phyloP scores from a whole-genome alignment of 1,284 basidiomycete species.

The Chondrostereum purpureum region DNA sequence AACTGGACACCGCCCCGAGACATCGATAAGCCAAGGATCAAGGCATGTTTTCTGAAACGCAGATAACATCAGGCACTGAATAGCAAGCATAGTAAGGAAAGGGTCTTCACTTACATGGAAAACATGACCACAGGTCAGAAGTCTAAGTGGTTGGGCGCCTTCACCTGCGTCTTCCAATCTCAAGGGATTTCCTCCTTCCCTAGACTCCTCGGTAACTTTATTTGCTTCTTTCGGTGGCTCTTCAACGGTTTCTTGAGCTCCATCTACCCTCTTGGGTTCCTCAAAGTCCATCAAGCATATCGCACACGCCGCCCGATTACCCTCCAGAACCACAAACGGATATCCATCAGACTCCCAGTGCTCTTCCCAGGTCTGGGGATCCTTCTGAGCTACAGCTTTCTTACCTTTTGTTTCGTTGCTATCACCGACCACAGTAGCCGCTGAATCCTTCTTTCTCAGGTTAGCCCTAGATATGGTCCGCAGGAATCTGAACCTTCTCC shows the following conservation, averaged over 20 bases:
- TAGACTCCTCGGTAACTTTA: conserved; percentile 30
- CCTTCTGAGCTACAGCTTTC: conserved; percentile 20
- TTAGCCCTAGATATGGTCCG: conserved; percentile 20
- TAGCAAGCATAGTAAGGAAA: conserved; percentile 5
- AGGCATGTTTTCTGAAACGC: conserved; percentile 16
- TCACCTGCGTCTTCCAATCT: conserved; percentile 64
- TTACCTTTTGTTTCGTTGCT: conserved; percentile 20
- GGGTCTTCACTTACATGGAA: conserved; percentile 74
- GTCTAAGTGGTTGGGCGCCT: conserved; percentile 64
- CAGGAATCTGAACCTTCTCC: conserved; percentile 48
- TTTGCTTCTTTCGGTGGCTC: conserved; percentile 22
- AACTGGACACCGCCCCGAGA: conserved; percentile 17
- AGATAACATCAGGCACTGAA: background rate
- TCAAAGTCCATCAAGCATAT: conserved; percentile 81
- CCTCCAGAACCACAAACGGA: conserved; percentile 59
- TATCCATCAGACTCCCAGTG: conserved; percentile 41
- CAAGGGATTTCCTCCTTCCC: conserved; percentile 30
- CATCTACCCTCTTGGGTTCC: conserved; percentile 47
- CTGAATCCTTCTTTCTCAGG: conserved; percentile 21
- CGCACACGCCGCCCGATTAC: conserved; percentile 73
- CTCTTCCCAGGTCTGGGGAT: conserved; percentile 46
- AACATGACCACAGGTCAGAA: conserved; percentile 71
- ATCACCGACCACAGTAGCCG: conserved; percentile 11
- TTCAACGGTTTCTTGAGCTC: conserved; percentile 12
- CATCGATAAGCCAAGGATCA: conserved; percentile 17